These are phyloP conservation scores for Blastocladiella emersonii DNA, from an alignment of 371 early-diverging fungal species.

Conservation along the genomic window DNA sequence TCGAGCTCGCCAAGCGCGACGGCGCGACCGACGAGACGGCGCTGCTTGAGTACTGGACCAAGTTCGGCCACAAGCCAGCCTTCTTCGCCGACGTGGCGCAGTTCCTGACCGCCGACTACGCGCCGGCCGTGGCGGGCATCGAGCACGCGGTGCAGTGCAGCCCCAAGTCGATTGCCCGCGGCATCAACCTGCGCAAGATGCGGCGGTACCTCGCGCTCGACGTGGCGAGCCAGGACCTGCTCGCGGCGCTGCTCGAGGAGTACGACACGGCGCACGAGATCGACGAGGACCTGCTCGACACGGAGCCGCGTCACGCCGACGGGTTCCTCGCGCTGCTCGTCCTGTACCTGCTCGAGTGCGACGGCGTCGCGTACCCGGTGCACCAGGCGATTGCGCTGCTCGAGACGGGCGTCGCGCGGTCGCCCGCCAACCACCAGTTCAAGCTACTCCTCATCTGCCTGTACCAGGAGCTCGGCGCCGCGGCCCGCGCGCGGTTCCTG, in stretches of 20 bases:
- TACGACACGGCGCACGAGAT: background rate
- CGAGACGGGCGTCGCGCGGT: constrained; percentile 21
- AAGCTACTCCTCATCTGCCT: constrained; percentile 22
- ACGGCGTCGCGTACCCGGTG: background rate
- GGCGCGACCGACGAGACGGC: too few relatives aligned
- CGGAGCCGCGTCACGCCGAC: constrained; percentile 28
- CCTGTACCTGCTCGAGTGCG: constrained; percentile 8
- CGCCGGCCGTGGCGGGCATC: background rate
- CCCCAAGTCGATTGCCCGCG: background rate
- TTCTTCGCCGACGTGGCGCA: constrained; percentile 25
- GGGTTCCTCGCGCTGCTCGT: constrained; percentile 22
- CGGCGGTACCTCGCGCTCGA: background rate
- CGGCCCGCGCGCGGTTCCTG: constrained; percentile 12
- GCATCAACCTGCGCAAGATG: background rate
- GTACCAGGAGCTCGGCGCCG: constrained; percentile 17
- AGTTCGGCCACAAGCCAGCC: constrained; percentile 16
- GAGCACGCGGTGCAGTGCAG: background rate
- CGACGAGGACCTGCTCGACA: constrained; percentile 10
- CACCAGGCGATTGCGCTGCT: constrained; percentile 14
- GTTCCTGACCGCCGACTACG: constrained; percentile 8
- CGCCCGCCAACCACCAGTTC: constrained; percentile 25
- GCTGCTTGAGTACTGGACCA: constrained; percentile 8
- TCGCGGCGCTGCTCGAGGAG: background rate
- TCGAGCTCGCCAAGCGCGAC: background rate
- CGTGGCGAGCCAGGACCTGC: background rate